Evolutionary conservation across 768 basidiomycete species (phyloP), one percentile per base, ranked within the genome.

Genomic region (Kwoniella newhampshirensis): DNA sequence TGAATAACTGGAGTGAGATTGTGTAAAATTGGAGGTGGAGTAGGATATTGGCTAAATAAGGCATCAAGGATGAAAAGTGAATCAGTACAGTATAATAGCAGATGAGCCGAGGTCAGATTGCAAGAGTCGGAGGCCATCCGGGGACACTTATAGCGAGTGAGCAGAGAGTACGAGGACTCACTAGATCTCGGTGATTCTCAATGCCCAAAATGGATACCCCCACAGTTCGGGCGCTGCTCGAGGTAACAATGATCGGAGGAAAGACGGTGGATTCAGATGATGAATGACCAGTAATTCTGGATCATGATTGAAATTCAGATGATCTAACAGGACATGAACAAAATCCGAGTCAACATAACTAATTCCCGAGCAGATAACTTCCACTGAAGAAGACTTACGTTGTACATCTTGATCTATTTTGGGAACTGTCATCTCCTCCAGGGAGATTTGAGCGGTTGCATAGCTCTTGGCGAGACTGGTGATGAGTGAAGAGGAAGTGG

Each of bases 151-250:
- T n/a, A n/a, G n/a, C n/a, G n/a, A n/a, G n/a, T n/a, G n/a, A n/a
- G n/a, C n/a, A n/a, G n/a, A n/a, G n/a, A 41, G 20, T 27, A 30
- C 41, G 23, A 46, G 20, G 55, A 62, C 68, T 46, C 35, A 71
- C 70, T 72, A 72, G 25, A 72, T 68, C 59, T 72, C 70, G 2
- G 70, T 69, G 32, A 72, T 62, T 6, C 70, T 49, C n/a, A 72
- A 45, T 25, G 58, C 28, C 70, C 70, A 72, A 44, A 65, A 72
- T n/a, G 70, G 70, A 47, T 65, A 72, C 11, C 67, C 65, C 21
- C 47, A 46, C 26, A 72, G 32, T 46, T 72, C 67, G 15, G 70
- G 70, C n/a, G 70, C 60, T 20, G 62, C 39, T 5, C 67, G 54
- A 20, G 70, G 65, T 20, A 70, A 36, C 4, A 67, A 20, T n/a